A percentile compares a stretch with the other conserved stretches of the same genome.
phyloP scores from a whole-genome alignment of 1,284 basidiomycete genomes.

The Phaffia rhodozyma region DNA sequence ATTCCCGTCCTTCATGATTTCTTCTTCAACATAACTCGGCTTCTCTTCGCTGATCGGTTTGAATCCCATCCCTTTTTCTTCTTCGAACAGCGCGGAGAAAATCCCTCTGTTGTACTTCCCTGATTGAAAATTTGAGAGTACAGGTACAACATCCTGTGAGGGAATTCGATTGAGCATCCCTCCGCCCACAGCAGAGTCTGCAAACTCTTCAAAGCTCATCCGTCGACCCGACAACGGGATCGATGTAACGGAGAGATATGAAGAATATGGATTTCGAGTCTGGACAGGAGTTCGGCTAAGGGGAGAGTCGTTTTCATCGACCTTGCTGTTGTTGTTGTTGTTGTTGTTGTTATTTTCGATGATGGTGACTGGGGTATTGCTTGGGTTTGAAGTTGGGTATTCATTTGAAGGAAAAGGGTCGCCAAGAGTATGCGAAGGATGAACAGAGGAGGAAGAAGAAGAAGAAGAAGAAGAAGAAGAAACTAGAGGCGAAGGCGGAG shows the following conservation, averaged over 20 bases:
- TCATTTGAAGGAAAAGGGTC: too few species aligned
- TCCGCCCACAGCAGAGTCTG: neutral
- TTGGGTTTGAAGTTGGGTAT: neutral
- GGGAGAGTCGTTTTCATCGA: neutral
- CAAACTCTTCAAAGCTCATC: conserved; percentile 17
- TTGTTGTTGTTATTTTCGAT: neutral
- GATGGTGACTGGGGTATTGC: neutral
- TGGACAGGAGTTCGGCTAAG: neutral
- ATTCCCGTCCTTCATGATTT: neutral
- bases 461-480: neutral
- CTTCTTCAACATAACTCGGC: neutral
- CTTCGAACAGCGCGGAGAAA: neutral
- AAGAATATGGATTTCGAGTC: neutral
- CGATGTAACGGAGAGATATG: too few species aligned
- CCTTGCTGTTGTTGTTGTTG: neutral
- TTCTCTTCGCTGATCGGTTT: neutral
- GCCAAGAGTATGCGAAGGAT: neutral
- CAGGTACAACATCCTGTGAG: neutral
- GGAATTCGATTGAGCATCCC: neutral
- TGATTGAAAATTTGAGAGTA: neutral
- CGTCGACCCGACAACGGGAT: too few species aligned
- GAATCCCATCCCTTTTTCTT: neutral
- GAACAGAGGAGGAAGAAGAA: neutral
- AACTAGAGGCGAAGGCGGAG: neutral
- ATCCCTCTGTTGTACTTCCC: neutral